A percentile compares a stretch with the other conserved stretches of the same genome.
phyloP scores from a whole-genome alignment of 345 rosid genomes.

The Brassica juncea region DNA sequence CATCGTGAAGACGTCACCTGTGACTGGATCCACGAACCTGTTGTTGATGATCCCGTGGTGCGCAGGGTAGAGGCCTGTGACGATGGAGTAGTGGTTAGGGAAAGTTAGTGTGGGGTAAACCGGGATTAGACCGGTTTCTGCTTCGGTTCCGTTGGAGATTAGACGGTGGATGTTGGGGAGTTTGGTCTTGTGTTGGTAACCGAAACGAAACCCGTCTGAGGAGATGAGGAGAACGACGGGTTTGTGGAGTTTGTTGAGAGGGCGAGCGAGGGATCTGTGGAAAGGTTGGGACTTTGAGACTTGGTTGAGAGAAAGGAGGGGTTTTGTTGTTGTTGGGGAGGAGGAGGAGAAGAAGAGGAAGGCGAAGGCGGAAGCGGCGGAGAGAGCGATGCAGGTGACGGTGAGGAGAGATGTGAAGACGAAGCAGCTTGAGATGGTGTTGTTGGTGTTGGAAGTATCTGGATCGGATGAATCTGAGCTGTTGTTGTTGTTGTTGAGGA shows the following conservation, averaged over 20 bases:
- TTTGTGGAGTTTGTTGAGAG: constrained; percentile 60
- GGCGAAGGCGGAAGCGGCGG: constrained; percentile 75
- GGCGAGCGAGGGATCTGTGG: constrained; percentile 44
- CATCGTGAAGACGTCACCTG: constrained; percentile 66
- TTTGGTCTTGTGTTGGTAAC: constrained; percentile 81
- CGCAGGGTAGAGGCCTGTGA: constrained; percentile 90
- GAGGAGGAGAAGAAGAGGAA: constrained; percentile 63
- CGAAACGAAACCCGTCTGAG: constrained; percentile 92
- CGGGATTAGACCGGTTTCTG: constrained; percentile 81
- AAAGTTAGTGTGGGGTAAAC: constrained; percentile 88
- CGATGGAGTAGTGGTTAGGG: constrained; percentile 94
- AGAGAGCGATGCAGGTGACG: constrained; percentile 60
- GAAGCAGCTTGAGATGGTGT: constrained; percentile 41
- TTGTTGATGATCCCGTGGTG: constrained; percentile 81
- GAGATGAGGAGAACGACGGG: constrained; percentile 81
- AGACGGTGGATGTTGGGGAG: constrained; percentile 74
- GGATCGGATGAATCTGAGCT: constrained; percentile 43
- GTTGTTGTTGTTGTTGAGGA: constrained; percentile 48
- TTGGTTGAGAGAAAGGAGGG: constrained; percentile 8
- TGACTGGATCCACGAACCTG: constrained; percentile 60
- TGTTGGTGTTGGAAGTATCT: constrained; percentile 25
- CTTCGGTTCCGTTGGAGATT: constrained; percentile 81
- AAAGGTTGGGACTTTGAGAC: constrained; percentile 34
- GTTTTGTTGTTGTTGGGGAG: constrained; percentile 23
- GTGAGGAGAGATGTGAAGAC: constrained; percentile 56